Evolutionary conservation across 2,329 filamentous ascomycete species (phyloP), one percentile per base, ranked within the genome.

Genomic region (Phialophora expanda): DNA sequence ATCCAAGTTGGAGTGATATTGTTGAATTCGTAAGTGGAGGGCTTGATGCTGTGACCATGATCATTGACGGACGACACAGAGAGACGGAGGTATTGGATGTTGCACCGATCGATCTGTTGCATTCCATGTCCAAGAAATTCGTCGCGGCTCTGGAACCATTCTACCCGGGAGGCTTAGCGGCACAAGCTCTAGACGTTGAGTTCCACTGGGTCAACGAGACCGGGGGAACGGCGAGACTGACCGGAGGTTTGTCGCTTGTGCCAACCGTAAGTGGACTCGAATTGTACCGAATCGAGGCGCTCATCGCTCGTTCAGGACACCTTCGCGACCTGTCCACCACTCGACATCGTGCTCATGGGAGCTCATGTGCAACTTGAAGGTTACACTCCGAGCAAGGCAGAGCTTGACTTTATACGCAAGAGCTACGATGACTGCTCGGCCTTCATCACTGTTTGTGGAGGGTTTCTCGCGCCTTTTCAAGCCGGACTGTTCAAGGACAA

Each of bases 141-240:
- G 58, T 69, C 17, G 24, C 64, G 5, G 56, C 56, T 9, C 61
- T 73, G 30, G 67, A 59, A 20, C 30, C 62, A 22, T 41, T 56
- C 20, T 26, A 22, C 9, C 66, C 64, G 20, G 24, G 56, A 5
- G 44, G 20, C 6, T 30, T 64, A 51, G 65, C 58, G 26, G 56
- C 44, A 7, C 62, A 68, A 48, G 62, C 62, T 1, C 55, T 76
- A 8, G 75, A 77, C 41, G 61, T 76, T 50, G 70, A 74, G 14
- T 72, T 73, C 59, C 73, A 76, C 65, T 77, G 74, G 75, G 70
- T 76, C 60, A 76, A 69, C 54, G 72, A 76, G 56, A 67, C 56
- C 3, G 68, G 68, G 3, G 48, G 61, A 17, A 61, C 64, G 28
- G 64, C 67, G 28, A 66, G 32, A 32, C 34, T 70, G 50, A 67